Evolutionary conservation across 768 basidiomycete species (phyloP), one percentile per base, ranked within the genome.

Genomic region (Tricholoma matsutake): DNA sequence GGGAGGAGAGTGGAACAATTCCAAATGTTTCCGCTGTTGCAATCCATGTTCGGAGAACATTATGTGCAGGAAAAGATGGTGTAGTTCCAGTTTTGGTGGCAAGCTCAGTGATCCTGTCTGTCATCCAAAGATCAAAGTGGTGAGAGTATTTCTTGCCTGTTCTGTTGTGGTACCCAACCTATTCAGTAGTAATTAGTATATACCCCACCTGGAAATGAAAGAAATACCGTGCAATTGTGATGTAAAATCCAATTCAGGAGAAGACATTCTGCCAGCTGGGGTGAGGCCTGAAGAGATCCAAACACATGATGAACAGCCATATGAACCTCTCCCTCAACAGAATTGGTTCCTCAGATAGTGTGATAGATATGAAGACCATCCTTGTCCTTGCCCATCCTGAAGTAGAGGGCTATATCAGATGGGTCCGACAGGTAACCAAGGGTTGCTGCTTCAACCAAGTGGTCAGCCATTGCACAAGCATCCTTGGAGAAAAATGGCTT

Each of bases 261-360:
- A 49, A 49, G 47, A 49, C 25, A 49, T 49, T 66, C 68, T 16
- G 69, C 65, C 29, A 69, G 54, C 32, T 66, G 59, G 34, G 56
- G 57, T 32, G 67, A 66, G 10, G 67, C 68, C 66, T 64, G 59
- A 8, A 70, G 62, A 16, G 69, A 63, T 37, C 53, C 65, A 71
- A 71, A 71, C 25, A 59, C 66, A 2, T 20, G 41, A 16, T 51
- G 41, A 45, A 70, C 56, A 54, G 63, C 59, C 54, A 60, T 64
- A 62, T 70, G 69, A 52, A 65, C 59, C 11, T 53, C 67, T 45
- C 68, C 67, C 63, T 71, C 68, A 58, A 69, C 59, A 45, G 67
- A 66, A 25, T 66, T 71, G 55, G 69, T 70, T 6, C 70, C 68
- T 16, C 61, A 16, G 9, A 65, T 34, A 52, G 55, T 64, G 20